Evolutionary conservation across 1,139 yeast genomes (phyloP).

Genomic region (Trichomonascaceae sp.): DNA sequence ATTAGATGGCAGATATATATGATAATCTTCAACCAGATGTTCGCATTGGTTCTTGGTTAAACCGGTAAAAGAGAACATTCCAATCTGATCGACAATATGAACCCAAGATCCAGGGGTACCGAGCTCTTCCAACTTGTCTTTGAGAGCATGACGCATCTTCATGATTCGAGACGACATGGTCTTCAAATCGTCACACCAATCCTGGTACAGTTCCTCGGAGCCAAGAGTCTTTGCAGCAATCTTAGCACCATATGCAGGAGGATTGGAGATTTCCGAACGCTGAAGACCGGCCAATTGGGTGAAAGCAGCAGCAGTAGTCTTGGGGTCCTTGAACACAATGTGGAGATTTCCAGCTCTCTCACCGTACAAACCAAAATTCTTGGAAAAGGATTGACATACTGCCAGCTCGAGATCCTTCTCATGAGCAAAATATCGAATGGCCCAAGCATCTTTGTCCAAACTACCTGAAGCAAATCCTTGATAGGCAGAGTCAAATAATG

Average conservation of each 20-base stretch:
- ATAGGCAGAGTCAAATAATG: constrained; percentile 86
- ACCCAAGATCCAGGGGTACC: constrained; percentile 70
- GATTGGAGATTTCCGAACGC: constrained; percentile 86
- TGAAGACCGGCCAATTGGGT: constrained; percentile 77
- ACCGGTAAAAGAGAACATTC: constrained; percentile 96
- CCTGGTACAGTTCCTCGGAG: constrained; percentile 52
- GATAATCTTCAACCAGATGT: constrained; percentile 60
- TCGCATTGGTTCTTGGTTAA: constrained; percentile 63
- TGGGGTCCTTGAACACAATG: constrained; percentile 35
- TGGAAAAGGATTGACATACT: constrained; percentile 88
- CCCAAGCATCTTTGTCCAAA: constrained; percentile 46
- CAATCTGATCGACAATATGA: constrained; percentile 82
- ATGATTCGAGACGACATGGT: constrained; percentile 73
- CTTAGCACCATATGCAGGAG: constrained; percentile 91
- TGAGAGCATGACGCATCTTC: constrained; percentile 54
- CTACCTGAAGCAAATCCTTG: constrained; percentile 88
- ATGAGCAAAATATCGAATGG: constrained; percentile 38
- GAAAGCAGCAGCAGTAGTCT: constrained; percentile 42
- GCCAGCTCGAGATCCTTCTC: constrained; percentile 46
- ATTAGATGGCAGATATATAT: constrained; percentile 78
- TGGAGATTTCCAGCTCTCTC: constrained; percentile 93
- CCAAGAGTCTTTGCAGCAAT: constrained; percentile 73
- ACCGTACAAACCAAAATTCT: constrained; percentile 95
- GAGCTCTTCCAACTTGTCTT: constrained; percentile 48
- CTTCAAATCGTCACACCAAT: constrained; percentile 76